phyloP scores from a whole-genome alignment of 495 filamentous ascomycete genomes.

The Neurospora intermedia region DNA sequence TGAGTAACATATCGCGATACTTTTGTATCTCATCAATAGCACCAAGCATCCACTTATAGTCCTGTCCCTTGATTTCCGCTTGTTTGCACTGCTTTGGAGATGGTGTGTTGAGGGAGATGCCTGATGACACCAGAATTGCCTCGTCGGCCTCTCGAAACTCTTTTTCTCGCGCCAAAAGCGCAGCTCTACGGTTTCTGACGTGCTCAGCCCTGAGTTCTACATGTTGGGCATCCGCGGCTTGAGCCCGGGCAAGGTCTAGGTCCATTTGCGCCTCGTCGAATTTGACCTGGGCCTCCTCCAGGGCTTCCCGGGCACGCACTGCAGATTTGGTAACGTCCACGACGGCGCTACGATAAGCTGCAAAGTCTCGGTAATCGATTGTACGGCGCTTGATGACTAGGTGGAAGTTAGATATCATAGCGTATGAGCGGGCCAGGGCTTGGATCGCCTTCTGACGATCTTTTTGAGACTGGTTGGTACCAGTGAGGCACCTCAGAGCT shows the following conservation, averaged over 20 bases:
- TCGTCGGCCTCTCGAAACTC: not conserved
- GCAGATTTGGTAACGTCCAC: not conserved
- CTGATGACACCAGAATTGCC: not conserved
- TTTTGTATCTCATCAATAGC: not conserved
- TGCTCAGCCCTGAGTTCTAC: not conserved
- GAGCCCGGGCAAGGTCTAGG: not conserved
- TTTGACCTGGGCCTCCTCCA: not conserved
- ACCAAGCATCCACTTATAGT: not conserved
- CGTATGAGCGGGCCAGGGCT: not conserved
- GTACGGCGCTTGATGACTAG: fast-evolving
- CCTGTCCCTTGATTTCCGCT: not conserved
- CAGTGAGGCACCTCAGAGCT: not conserved
- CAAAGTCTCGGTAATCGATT: not conserved
- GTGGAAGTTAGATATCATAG: not conserved
- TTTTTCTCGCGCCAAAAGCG: not conserved
- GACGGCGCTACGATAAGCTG: not conserved
- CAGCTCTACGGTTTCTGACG: not conserved
- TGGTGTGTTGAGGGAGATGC: not conserved
- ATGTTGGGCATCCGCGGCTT: not conserved
- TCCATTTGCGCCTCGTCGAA: not conserved
- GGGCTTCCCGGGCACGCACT: not conserved
- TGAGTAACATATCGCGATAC: not conserved
- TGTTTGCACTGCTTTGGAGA: not conserved
- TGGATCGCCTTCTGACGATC: not conserved
- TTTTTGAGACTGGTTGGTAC: not conserved